Evolutionary conservation across 2,329 filamentous ascomycete species (phyloP).

Genomic region (Ceratocystis colombiana): DNA sequence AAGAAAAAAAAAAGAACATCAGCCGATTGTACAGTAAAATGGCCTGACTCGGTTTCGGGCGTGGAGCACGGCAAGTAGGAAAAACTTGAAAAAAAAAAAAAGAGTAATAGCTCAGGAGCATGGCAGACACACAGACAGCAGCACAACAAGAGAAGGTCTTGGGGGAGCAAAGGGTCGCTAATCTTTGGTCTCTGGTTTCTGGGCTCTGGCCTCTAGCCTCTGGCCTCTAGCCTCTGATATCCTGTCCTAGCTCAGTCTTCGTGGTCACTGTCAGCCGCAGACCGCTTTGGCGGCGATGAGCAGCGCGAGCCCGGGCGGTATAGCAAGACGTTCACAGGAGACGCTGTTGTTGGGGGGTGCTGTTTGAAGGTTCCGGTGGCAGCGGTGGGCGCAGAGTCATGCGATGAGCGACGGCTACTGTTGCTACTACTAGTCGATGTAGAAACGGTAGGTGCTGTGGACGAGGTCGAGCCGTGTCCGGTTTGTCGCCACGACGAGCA

Average conservation of each 20-base stretch:
- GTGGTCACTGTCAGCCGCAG: constrained; percentile 21
- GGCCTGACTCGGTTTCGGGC: background rate
- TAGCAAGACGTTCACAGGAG: background rate
- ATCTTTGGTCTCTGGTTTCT: background rate
- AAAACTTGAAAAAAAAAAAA: background rate
- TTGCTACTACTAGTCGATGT: constrained; percentile 22
- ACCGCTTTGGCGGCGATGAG: constrained; percentile 31
- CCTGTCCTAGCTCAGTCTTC: constrained; percentile 28
- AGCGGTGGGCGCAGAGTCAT: background rate
- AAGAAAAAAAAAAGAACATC: constrained; percentile 13
- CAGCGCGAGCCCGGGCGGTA: constrained; percentile 29
- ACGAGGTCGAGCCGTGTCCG: constrained; percentile 31
- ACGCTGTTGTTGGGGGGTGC: constrained; percentile 10
- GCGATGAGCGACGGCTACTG: constrained; percentile 13
- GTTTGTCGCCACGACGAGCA: constrained; percentile 48
- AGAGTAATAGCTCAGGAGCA: background rate
- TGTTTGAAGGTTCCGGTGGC: background rate
- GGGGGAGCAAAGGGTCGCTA: background rate
- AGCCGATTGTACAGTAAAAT: background rate
- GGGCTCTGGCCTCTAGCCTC: background rate
- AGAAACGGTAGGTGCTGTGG: constrained; percentile 26
- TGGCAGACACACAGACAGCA: background rate
- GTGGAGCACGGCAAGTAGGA: background rate
- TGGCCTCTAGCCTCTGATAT: background rate
- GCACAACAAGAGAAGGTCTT: background rate